A percentile compares a stretch with the other conserved stretches of the same genome.
These are phyloP conservation scores for Phytophthora sansomeana DNA, from an alignment of 352 stramenopile genomes.

Conservation along the genomic window DNA sequence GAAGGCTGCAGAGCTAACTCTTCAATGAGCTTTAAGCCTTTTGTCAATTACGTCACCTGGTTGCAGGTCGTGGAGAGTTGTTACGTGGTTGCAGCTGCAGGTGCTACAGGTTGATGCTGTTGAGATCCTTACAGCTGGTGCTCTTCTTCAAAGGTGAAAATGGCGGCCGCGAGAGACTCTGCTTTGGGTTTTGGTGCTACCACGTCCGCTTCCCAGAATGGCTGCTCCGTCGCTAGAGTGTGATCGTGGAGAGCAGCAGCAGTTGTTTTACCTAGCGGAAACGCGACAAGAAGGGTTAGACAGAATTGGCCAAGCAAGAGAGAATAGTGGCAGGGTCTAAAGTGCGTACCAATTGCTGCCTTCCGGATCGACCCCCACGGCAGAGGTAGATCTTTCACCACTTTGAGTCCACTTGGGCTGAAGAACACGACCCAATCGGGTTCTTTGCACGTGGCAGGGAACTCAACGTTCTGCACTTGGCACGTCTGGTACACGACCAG, in stretches of 20 bases:
- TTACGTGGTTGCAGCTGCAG: background rate
- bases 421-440: conserved; percentile 85
- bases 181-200: conserved; percentile 62
- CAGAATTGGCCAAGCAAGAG: too few relatives aligned
- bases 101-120: background rate
- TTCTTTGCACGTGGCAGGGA: conserved; percentile 45
- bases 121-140: conserved; percentile 22
- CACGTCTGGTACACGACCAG: conserved; percentile 74
- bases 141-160: conserved; percentile 52
- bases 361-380: conserved; percentile 75
- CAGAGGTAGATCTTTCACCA: conserved; percentile 47
- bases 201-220: conserved; percentile 63
- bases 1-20: conserved; percentile 14
- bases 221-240: conserved; percentile 43
- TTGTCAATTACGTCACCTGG: conserved; percentile 4
- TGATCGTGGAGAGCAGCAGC: conserved; percentile 57
- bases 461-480: conserved; percentile 48
- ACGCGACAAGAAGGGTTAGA: conserved; percentile 17
- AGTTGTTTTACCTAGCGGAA: conserved; percentile 75
- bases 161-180: conserved; percentile 59
- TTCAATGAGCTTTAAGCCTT: conserved; percentile 21
- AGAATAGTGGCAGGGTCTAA: too few relatives aligned
- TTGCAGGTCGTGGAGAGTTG: background rate
- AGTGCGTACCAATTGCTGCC: conserved; percentile 78
- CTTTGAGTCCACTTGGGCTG: conserved; percentile 81